Conservation (phyloP, 108 stramenopile genomes). For the Nitzschia sp. region DNA sequence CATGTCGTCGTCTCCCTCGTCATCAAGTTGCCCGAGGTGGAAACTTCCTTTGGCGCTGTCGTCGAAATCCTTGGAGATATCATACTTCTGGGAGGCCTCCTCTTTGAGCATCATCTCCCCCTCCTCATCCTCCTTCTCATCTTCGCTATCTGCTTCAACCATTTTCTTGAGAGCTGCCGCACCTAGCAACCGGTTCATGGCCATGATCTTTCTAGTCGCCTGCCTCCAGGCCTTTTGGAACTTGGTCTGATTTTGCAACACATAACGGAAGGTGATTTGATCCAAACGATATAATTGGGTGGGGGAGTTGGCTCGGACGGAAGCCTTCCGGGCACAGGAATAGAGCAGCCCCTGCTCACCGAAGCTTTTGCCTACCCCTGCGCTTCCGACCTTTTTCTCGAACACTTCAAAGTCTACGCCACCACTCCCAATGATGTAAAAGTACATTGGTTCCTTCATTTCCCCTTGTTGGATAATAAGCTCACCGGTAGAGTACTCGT, state of each 20-base stretch:
- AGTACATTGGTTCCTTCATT: constrained; percentile 33
- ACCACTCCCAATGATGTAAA: constrained; percentile 62
- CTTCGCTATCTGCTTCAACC: neutral
- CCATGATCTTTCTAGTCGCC: neutral
- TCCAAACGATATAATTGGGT: constrained; percentile 46
- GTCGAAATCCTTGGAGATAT: neutral
- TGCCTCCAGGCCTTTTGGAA: neutral
- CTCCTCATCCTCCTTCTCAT: neutral
- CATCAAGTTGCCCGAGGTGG: neutral
- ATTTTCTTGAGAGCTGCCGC: neutral
- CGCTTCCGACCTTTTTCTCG: constrained; percentile 49
- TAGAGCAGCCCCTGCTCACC: constrained; percentile 91
- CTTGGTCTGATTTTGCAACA: neutral
- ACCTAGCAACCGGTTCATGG: constrained; percentile 1
- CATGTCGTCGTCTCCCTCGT: constrained; percentile 11
- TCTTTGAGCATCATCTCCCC: neutral
- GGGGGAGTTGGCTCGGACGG: constrained; percentile 47
- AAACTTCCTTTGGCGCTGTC: neutral
- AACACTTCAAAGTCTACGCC: constrained; percentile 59
- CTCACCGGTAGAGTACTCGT: constrained; percentile 36
- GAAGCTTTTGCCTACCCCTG: constrained; percentile 56
- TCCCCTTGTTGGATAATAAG: constrained; percentile 83
- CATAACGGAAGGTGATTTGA: constrained; percentile 63
- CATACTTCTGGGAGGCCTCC: neutral
- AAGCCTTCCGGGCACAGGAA: constrained; percentile 82